phyloP scores from a whole-genome alignment of 2,329 filamentous ascomycete genomes.

The Pleomassaria siparia region DNA sequence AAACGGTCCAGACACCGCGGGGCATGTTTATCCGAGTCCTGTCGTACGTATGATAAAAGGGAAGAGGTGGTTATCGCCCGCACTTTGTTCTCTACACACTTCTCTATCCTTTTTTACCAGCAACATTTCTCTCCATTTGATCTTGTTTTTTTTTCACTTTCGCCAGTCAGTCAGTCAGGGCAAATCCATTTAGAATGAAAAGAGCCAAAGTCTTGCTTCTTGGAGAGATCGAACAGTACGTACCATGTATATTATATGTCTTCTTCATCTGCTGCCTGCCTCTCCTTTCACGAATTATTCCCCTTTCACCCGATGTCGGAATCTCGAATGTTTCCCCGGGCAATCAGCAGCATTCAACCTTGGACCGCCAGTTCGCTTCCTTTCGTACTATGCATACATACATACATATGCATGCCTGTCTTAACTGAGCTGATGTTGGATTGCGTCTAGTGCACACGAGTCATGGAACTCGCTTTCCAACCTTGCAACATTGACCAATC shows the following conservation, averaged over 20 bases:
- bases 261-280: neutral
- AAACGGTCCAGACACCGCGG: constrained; percentile 9
- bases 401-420: constrained; percentile 8
- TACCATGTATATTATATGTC: constrained; percentile 16
- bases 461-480: constrained; percentile 64
- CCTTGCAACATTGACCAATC: constrained; percentile 66
- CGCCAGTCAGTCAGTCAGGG: neutral
- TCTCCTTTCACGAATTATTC: neutral
- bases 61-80: constrained; percentile 6
- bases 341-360: neutral
- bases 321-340: neutral
- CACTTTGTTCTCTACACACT: neutral
- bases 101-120: neutral
- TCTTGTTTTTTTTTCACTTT: neutral
- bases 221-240: constrained; percentile 65
- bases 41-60: constrained; percentile 9
- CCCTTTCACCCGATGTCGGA: constrained; percentile 8
- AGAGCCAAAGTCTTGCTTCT: constrained; percentile 65
- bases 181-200: constrained; percentile 28
- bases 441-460: constrained; percentile 60
- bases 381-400: neutral
- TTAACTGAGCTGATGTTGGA: constrained; percentile 13
- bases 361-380: constrained; percentile 2
- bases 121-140: neutral
- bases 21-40: constrained; percentile 15